Conservation (phyloP, 257 asterid genomes). For the Verbena officinalis region DNA sequence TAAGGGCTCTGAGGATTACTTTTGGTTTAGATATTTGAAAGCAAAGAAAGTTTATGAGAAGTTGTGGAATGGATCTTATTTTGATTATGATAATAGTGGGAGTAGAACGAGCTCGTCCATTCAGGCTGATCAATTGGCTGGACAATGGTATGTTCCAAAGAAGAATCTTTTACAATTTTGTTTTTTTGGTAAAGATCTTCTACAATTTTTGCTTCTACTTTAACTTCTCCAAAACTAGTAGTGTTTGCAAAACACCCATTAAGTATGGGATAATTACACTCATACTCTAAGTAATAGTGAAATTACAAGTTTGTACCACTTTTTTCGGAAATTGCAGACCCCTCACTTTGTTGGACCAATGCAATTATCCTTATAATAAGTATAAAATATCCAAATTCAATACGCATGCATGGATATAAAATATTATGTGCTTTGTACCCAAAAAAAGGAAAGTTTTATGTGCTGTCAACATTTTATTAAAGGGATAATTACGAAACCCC, state of each 20-base stretch:
- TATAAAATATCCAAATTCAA: neutral
- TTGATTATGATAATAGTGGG: conserved; percentile 79
- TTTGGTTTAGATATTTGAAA: conserved; percentile 75
- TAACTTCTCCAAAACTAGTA: neutral
- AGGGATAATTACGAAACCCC: too few relatives aligned
- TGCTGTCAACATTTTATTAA: conserved; percentile 1
- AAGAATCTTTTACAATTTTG: too few relatives aligned
- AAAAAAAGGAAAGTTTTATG: neutral
- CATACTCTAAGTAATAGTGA: too few relatives aligned
- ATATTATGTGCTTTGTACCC: neutral
- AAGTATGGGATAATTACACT: too few relatives aligned
- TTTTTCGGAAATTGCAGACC: too few relatives aligned
- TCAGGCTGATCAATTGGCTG: conserved; percentile 99
- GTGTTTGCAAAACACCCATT: too few relatives aligned
- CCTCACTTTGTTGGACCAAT: too few relatives aligned
- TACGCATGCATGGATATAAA: neutral
- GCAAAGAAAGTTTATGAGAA: conserved; percentile 78
- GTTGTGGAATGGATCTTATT: conserved; percentile 94
- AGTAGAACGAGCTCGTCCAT: conserved; percentile 73
- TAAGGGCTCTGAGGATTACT: conserved; percentile 73
- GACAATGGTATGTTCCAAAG: conserved; percentile 67
- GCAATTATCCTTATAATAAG: too few relatives aligned
- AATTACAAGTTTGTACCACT: neutral
- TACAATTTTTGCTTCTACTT: too few relatives aligned
- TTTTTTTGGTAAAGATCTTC: too few relatives aligned